phyloP scores from a whole-genome alignment of 2,329 filamentous ascomycete species.

The Neurospora sp. region DNA sequence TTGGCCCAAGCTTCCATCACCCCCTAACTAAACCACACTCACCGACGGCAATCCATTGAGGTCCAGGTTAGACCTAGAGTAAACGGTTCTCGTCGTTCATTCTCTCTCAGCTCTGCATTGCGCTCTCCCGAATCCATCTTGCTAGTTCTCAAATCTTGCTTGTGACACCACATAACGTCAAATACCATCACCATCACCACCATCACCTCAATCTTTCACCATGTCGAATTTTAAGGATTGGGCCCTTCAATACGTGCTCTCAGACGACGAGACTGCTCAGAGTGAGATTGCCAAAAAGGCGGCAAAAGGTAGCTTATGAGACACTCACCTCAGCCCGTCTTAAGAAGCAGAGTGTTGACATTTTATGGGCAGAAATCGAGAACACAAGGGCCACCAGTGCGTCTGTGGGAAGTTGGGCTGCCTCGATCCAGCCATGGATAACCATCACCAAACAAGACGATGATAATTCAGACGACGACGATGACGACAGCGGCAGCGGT shows the following conservation, averaged over 20 bases:
- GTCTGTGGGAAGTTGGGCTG: slow-evolving; percentile 44
- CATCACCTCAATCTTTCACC: slow-evolving; percentile 7
- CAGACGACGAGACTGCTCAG: slow-evolving; percentile 35
- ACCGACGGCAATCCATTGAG: background rate
- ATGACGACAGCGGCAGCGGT: slow-evolving; percentile 32
- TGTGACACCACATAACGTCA: background rate
- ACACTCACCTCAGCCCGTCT: background rate
- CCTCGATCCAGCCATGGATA: slow-evolving; percentile 47
- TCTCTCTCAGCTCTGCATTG: background rate
- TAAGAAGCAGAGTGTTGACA: background rate
- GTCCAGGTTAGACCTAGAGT: background rate
- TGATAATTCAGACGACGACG: slow-evolving; percentile 24
- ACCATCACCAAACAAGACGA: slow-evolving; percentile 23
- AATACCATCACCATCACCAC: slow-evolving; percentile 1
- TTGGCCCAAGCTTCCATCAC: background rate
- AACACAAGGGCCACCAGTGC: slow-evolving; percentile 32
- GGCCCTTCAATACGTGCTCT: slow-evolving; percentile 44
- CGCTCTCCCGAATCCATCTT: background rate
- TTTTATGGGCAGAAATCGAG: slow-evolving; percentile 31
- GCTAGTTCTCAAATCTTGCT: background rate
- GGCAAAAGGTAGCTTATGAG: slow-evolving; percentile 28
- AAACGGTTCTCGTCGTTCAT: background rate
- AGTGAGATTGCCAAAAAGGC: slow-evolving; percentile 33
- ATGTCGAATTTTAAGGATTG: slow-evolving; percentile 45
- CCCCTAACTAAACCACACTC: background rate